These are phyloP conservation scores for Ascobolus immersus DNA, from an alignment of 495 filamentous ascomycete genomes.

Conservation along the genomic window DNA sequence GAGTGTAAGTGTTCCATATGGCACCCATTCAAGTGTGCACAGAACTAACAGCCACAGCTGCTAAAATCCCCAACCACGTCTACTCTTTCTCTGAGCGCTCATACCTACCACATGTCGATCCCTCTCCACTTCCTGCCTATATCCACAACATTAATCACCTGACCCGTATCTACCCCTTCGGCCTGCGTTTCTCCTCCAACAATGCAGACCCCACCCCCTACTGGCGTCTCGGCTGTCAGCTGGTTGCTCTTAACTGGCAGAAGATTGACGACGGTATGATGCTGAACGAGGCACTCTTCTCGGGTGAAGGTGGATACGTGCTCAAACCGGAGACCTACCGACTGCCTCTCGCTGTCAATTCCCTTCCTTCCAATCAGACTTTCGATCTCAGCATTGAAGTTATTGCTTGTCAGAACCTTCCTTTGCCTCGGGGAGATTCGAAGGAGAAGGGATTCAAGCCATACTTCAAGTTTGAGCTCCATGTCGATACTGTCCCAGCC, in stretches of 20 bases:
- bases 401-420: slow-evolving; percentile 31
- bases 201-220: slow-evolving; percentile 63
- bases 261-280: slow-evolving; percentile 77
- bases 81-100: slow-evolving; percentile 66
- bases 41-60: slow-evolving; percentile 21
- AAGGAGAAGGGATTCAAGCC: slow-evolving; percentile 38
- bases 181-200: slow-evolving; percentile 54
- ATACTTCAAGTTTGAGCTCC: slow-evolving; percentile 60
- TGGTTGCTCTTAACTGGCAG: slow-evolving; percentile 90
- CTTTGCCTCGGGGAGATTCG: slow-evolving; percentile 26
- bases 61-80: slow-evolving; percentile 51
- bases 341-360: slow-evolving; percentile 9
- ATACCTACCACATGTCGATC: slow-evolving; percentile 43
- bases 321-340: slow-evolving; percentile 53
- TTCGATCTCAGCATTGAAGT: slow-evolving; percentile 30
- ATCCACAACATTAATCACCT: slow-evolving; percentile 59
- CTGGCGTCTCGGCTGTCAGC: slow-evolving; percentile 76
- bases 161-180: slow-evolving; percentile 75
- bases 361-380: slow-evolving; percentile 20
- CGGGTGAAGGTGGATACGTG: slow-evolving; percentile 52
- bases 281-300: slow-evolving; percentile 86
- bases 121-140: slow-evolving; percentile 35
- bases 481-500: slow-evolving; percentile 33
- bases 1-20: too few relatives aligned
- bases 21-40: too few relatives aligned